Percentiles rank a stretch among this genome's conserved stretches.
phyloP scores from a whole-genome alignment of 2,329 filamentous ascomycete genomes.

The Pseudohalonectria lignicola region DNA sequence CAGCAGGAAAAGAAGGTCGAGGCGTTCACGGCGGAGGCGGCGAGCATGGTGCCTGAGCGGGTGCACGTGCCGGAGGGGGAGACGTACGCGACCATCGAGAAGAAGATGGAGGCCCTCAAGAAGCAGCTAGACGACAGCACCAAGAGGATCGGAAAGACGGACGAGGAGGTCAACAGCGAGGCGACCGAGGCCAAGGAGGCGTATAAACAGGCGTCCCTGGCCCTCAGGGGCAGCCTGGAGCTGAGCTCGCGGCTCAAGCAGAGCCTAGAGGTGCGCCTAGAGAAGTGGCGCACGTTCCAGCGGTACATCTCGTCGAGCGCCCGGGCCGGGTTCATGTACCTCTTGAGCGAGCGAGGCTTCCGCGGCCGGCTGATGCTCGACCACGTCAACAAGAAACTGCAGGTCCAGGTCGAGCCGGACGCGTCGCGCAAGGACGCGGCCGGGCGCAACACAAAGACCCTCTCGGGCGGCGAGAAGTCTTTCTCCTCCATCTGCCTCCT shows the following conservation, averaged over 20 bases:
- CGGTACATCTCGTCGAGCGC: conserved; percentile 77
- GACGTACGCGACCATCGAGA: conserved; percentile 43
- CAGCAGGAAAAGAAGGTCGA: conserved; percentile 34
- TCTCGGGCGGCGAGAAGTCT: conserved; percentile 94
- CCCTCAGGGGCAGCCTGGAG: conserved; percentile 30
- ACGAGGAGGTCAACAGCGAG: conserved; percentile 50
- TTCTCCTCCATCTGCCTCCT: conserved; percentile 95
- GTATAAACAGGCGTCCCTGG: conserved; percentile 28
- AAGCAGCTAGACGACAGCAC: conserved; percentile 48
- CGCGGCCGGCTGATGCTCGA: conserved; percentile 71
- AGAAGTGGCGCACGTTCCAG: conserved; percentile 73
- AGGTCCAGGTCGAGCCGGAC: conserved; percentile 65
- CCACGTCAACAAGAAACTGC: conserved; percentile 62
- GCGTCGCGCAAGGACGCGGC: conserved; percentile 56
- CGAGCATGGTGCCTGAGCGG: conserved; percentile 37
- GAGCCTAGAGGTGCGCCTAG: conserved; percentile 57
- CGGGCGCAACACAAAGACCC: conserved; percentile 77
- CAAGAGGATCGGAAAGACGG: conserved; percentile 47
- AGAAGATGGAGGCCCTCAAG: conserved; percentile 41
- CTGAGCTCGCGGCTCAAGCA: conserved; percentile 33
- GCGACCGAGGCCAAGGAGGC: conserved; percentile 25
- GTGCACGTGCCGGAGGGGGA: conserved; percentile 55
- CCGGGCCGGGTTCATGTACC: conserved; percentile 74
- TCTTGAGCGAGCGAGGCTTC: conserved; percentile 83
- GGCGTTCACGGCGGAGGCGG: conserved; percentile 44